phyloP scores from a whole-genome alignment of 177 flowering plant genomes.

The Telopea speciosissima region DNA sequence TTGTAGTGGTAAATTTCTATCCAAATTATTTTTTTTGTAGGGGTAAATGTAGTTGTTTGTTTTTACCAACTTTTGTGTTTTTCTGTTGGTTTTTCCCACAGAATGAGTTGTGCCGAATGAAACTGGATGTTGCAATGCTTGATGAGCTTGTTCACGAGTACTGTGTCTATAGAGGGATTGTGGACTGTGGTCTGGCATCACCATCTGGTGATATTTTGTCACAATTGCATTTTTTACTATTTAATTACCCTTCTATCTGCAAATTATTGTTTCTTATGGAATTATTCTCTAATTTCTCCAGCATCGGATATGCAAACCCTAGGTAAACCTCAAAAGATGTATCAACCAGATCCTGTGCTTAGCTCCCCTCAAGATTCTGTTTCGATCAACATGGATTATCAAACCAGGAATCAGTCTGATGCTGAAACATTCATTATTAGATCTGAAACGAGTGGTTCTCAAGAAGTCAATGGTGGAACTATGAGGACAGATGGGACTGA shows the following conservation, averaged over 20 bases:
- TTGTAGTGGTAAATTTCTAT: no score
- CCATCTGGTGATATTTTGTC: constrained; percentile 28
- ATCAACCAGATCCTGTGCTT: constrained; percentile 31
- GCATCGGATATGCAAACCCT: constrained; percentile 25
- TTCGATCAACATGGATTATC: constrained; percentile 35
- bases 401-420: constrained; percentile 42
- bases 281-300: constrained; percentile 8
- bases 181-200: constrained; percentile 42
- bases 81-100: constrained; percentile 23
- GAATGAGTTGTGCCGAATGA: constrained; percentile 91
- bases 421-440: constrained; percentile 39
- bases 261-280: background rate
- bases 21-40: no score
- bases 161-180: constrained; percentile 91
- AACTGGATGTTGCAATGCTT: constrained; percentile 61
- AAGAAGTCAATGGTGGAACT: constrained; percentile 34
- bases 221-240: constrained; percentile 1
- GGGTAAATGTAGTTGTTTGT: background rate
- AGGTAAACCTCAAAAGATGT: constrained; percentile 19
- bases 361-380: constrained; percentile 34
- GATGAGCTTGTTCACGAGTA: constrained; percentile 95
- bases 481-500: constrained; percentile 31
- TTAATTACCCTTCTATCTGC: background rate
- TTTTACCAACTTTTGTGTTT: background rate
- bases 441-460: constrained; percentile 25